These are phyloP conservation scores for Penicillium sp. DNA, from an alignment of 2,329 filamentous ascomycete species.

Conservation along the genomic window DNA sequence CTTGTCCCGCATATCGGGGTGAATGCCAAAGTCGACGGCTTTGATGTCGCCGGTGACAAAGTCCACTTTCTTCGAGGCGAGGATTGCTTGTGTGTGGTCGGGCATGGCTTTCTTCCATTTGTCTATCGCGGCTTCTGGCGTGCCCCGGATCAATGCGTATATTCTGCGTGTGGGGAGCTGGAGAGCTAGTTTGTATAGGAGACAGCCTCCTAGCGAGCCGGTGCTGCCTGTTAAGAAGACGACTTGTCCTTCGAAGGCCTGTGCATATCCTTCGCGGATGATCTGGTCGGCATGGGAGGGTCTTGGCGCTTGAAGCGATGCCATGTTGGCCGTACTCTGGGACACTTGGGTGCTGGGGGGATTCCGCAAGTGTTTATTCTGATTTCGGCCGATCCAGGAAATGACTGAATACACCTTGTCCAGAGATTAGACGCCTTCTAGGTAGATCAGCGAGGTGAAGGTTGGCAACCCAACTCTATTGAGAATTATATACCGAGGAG, in stretches of 20 bases:
- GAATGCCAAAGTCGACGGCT: constrained; percentile 29
- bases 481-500: background rate
- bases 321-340: constrained; percentile 12
- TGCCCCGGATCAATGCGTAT: constrained; percentile 32
- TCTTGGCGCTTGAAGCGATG: constrained; percentile 6
- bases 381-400: background rate
- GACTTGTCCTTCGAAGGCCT: constrained; percentile 28
- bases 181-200: constrained; percentile 36
- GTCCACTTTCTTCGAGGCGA: constrained; percentile 29
- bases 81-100: constrained; percentile 28
- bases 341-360: rapidly evolving
- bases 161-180: constrained; percentile 37
- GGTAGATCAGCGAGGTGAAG: background rate
- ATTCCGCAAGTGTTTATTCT: background rate
- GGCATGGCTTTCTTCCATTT: constrained; percentile 36
- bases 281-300: constrained; percentile 22
- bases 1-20: constrained; percentile 13
- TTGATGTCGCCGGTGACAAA: constrained; percentile 35
- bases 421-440: too few relatives aligned
- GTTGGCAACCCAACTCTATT: background rate
- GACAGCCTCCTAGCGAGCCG: constrained; percentile 36
- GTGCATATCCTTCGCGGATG: constrained; percentile 29
- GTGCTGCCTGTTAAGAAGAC: constrained; percentile 37
- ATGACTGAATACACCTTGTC: background rate
- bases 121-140: constrained; percentile 26